Evolutionary conservation across 2,329 filamentous ascomycete genomes (phyloP), one percentile per base, ranked within the genome.

Genomic region (Parasarocladium wereldwijsianum): DNA sequence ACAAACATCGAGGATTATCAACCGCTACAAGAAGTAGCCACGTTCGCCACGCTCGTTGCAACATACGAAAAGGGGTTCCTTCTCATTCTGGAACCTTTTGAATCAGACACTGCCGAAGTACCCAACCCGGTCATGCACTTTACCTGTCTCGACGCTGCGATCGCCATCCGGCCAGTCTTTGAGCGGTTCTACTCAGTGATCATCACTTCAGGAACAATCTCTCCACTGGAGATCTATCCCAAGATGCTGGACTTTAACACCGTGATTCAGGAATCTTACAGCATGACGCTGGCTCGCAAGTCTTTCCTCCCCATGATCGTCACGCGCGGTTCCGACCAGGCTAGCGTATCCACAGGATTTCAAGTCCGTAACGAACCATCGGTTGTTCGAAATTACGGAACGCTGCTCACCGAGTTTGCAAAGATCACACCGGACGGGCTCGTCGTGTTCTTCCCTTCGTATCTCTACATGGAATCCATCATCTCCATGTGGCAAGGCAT

Each of bases 401-500:
- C 78, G 39, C 65, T 98, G 2, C 62, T 98, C 18, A 90, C 86
- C 6, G 90, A 98, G 49, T 96, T 98, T 50, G 82, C 85, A 32
- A 92, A 87, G 51, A 76, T 96, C 39, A 98, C 90, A 0, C 92
- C 90, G 0, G 90, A 98, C 45, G 90, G 90, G 18, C 76, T 98
- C 53, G 90, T 98, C n/a, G 90, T 98, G 22, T 98, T 98, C 63
- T 98, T 98, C 51, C 92, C 90, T 0, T 93, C 85, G 0, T 98
- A 98, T 45, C 68, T 98, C 2, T 98, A 98, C 58, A 96, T 98
- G 90, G 90, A 98, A 50, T 90, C 80, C 31, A 96, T 96, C 50
- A 94, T 98, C 50, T 87, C 80, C 50, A 93, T 93, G 75, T 98
- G 90, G 90, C 90, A 98, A 52, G 85, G 84, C 32, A 96, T 96